Evolutionary conservation across 148 eudicot species (phyloP), one percentile per base, ranked within the genome.

Genomic region (Rhododendron ovatum): DNA sequence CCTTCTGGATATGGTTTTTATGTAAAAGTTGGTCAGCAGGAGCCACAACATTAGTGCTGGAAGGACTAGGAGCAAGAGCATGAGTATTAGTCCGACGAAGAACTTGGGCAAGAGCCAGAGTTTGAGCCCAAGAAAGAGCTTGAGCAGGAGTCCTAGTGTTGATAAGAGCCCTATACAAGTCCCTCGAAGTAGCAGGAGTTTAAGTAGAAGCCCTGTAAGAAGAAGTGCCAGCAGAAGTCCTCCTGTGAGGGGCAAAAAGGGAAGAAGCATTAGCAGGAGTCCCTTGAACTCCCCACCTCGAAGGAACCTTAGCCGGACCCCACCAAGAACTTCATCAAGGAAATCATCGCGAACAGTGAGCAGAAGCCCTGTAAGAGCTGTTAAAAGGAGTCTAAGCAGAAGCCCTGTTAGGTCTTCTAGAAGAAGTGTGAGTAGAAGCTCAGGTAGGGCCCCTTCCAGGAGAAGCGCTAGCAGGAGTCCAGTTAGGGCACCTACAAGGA

Each of bases 381-480:
- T 96, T 37, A 88, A 87, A 81, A 91, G 93, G 86, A 89, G 93
- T 63, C 3, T 80, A 48, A 93, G 93, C 87, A 81, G 93, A 87
- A 91, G 93, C 81, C 92, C 93, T n/a, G 91, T 87, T 39, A 88
- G 92, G 82, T 86, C 91, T 18, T 84, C 88, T 59, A 86, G 82
- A 41, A 87, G 92, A 89, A 94, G 96, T 89, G 77, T 88, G 37
- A 94, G 97, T 86, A 91, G 95, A 89, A 95, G 96, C 90, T 92
- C 97, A 22, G 97, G 94, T 18, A 89, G 95, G 63, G 93, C 84
- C 48, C 90, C 93, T 15, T 90, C 93, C 26, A 91, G 92, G 88
- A 90, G 92, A 90, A 94, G 90, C 86, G 84, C 85, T 45, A 93
- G 96, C 88, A 91, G 89, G 83, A 95, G 96, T 90, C 99, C 98